A percentile compares a stretch with the other conserved stretches of the same genome.
Conservation (phyloP, 2,329 filamentous ascomycete species). For the Xylaria sp. region DNA sequence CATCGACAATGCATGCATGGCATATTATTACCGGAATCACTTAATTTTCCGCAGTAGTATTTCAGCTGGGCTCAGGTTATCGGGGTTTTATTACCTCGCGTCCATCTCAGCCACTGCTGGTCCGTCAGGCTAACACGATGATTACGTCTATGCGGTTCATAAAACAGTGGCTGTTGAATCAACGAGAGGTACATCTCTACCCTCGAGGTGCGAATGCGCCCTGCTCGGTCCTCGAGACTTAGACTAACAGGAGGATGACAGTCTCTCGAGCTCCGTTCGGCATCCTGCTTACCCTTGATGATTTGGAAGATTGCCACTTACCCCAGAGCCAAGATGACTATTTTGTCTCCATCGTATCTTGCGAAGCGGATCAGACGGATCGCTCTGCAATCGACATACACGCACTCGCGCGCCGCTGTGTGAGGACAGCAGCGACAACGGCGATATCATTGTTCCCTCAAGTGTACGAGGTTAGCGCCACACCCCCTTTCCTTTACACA, state of each 20-base stretch:
- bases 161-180: neutral
- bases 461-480: constrained; percentile 11
- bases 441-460: constrained; percentile 1
- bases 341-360: constrained; percentile 12
- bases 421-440: constrained; percentile 6
- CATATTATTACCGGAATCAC: constrained; percentile 9
- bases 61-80: constrained; percentile 24
- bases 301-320: constrained; percentile 17
- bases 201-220: neutral
- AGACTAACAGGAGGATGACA: neutral
- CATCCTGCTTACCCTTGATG: constrained; percentile 15
- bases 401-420: neutral
- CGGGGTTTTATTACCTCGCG: constrained; percentile 13
- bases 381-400: constrained; percentile 1
- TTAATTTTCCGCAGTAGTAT: constrained; percentile 28
- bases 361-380: constrained; percentile 10
- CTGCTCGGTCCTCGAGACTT: constrained; percentile 15
- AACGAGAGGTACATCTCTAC: neutral
- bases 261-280: constrained; percentile 6
- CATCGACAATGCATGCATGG: neutral
- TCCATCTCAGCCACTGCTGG: constrained; percentile 22
- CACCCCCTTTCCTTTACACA: constrained; percentile 10
- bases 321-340: neutral
- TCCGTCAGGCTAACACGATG: constrained; percentile 13
- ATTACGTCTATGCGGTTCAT: constrained; percentile 8